Percentiles rank a stretch among this genome's conserved stretches.
Evolutionary conservation across 2,329 filamentous ascomycete species (phyloP).

Genomic region (Sporothrix brasiliensis): DNA sequence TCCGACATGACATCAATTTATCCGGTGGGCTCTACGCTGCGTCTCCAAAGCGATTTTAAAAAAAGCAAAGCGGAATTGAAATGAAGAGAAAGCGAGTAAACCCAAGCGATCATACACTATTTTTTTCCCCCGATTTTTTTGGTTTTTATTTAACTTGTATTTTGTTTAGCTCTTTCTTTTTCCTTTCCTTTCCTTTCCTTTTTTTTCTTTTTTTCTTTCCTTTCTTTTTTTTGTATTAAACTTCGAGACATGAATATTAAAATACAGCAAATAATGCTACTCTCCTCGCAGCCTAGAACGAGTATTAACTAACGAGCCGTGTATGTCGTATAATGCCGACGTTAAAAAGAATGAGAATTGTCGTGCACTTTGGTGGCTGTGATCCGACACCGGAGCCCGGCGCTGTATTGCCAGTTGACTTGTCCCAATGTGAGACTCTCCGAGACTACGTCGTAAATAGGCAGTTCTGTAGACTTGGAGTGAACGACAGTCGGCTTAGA

Average conservation of each 20-base stretch:
- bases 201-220: background rate
- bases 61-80: background rate
- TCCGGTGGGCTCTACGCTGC: background rate
- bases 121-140: slow-evolving; percentile 21
- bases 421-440: too few relatives aligned
- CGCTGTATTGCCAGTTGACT: background rate
- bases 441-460: too few relatives aligned
- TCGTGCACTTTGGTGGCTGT: background rate
- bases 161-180: background rate
- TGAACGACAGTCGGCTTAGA: background rate
- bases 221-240: background rate
- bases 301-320: slow-evolving; percentile 21
- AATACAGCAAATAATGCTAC: too few relatives aligned
- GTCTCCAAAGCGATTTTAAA: background rate
- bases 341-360: background rate
- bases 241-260: too few relatives aligned
- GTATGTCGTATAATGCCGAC: background rate
- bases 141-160: background rate
- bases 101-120: background rate
- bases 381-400: slow-evolving; percentile 30
- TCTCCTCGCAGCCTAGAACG: slow-evolving; percentile 10
- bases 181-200: too few relatives aligned
- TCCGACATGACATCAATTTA: background rate
- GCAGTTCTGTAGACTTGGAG: background rate
- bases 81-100: background rate